These are phyloP conservation scores for Agrocybe praecox DNA, from an alignment of 768 basidiomycete genomes.

Conservation along the genomic window DNA sequence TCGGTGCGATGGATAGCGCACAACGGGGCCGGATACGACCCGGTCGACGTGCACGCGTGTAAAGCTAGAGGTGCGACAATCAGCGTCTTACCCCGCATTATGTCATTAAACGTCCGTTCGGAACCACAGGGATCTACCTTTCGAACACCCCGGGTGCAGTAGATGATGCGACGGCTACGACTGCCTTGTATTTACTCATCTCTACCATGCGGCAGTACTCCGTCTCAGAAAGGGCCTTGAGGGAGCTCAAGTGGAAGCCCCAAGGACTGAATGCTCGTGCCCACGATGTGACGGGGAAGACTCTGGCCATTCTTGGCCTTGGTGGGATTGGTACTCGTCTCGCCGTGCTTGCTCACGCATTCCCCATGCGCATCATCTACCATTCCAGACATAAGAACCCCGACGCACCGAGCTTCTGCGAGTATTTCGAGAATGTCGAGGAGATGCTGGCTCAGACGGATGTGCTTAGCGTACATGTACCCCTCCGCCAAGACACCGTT, in stretches of 20 bases:
- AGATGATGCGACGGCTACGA: constrained; percentile 90
- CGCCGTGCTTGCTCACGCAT: constrained; percentile 71
- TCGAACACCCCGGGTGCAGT: constrained; percentile 92
- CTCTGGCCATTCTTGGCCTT: constrained; percentile 73
- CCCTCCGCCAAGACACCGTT: constrained; percentile 73
- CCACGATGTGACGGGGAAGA: constrained; percentile 69
- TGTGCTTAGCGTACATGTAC: constrained; percentile 86
- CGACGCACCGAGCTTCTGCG: constrained; percentile 70
- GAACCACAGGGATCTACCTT: constrained; percentile 63
- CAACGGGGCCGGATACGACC: constrained; percentile 93
- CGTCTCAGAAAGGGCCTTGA: constrained; percentile 59
- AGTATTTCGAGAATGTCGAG: constrained; percentile 67
- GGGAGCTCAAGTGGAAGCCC: constrained; percentile 63
- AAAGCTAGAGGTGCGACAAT: constrained; percentile 59
- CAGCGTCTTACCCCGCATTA: background rate
- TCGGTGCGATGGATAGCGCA: constrained; percentile 87
- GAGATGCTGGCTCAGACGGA: constrained; percentile 74
- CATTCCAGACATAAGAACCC: constrained; percentile 61
- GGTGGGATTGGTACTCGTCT: constrained; percentile 78
- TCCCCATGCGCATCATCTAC: constrained; percentile 91
- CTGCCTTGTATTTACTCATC: constrained; percentile 81
- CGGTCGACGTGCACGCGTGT: constrained; percentile 77
- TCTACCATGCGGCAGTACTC: constrained; percentile 78
- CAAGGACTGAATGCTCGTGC: constrained; percentile 45
- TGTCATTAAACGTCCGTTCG: background rate